Conservation (phyloP, 2,329 filamentous ascomycete species). For the Mollisia scopiformis region DNA sequence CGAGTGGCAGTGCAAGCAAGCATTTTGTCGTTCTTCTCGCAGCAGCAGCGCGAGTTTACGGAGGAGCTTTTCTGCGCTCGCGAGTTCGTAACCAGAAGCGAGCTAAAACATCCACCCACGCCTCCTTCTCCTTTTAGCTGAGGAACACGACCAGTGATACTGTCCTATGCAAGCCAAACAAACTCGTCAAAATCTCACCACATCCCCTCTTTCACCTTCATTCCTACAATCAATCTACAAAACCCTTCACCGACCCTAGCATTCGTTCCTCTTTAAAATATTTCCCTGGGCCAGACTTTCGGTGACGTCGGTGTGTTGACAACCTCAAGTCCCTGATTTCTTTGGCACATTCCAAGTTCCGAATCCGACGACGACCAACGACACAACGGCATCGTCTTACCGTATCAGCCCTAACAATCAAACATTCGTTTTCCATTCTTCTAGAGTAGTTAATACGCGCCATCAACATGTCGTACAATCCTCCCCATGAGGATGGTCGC, state of each 20-base stretch:
- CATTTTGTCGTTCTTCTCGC: not conserved
- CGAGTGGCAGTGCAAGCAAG: not conserved
- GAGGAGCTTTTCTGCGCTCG: too few species aligned
- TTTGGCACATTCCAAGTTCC: slow-evolving; percentile 1
- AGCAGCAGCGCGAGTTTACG: not conserved
- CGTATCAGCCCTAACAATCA: not conserved
- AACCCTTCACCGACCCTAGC: not conserved
- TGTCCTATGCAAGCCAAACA: not conserved
- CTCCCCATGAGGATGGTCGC: slow-evolving; percentile 61
- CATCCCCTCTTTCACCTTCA: not conserved
- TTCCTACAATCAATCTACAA: not conserved
- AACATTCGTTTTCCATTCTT: not conserved
- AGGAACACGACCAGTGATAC: not conserved
- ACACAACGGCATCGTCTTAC: not conserved
- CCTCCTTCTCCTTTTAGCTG: not conserved
- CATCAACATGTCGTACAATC: slow-evolving; percentile 65
- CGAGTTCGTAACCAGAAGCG: not conserved
- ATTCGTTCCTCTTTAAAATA: not conserved
- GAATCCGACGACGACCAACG: not conserved
- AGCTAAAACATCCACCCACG: not conserved
- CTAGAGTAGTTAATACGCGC: not conserved
- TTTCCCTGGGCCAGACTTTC: not conserved
- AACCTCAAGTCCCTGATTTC: not conserved
- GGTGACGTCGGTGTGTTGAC: not conserved
- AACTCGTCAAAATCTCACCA: not conserved